Conservation (phyloP, 2,329 filamentous ascomycete genomes). For the Colletotrichum sp. region DNA sequence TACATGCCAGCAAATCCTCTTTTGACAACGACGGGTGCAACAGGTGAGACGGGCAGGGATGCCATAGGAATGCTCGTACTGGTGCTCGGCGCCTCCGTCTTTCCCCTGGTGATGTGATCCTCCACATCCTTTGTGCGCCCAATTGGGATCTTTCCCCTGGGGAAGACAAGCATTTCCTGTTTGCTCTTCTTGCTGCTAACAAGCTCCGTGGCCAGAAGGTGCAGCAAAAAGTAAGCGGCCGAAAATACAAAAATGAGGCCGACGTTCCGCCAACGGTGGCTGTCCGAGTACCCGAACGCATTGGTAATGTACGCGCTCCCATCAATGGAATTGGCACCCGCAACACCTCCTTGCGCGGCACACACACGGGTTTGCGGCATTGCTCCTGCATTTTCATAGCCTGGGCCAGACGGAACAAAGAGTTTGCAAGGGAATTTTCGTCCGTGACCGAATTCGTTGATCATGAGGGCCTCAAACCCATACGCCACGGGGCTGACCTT, state of each 20-base stretch:
- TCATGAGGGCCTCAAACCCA: conserved; percentile 13
- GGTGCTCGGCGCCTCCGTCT: background rate
- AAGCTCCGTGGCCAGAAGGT: conserved; percentile 12
- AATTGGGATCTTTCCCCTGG: background rate
- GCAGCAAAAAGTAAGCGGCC: background rate
- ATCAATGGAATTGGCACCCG: background rate
- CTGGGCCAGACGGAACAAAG: conserved; percentile 6
- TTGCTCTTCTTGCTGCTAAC: conserved; percentile 7
- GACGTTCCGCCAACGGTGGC: conserved; percentile 10
- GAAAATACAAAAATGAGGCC: conserved; percentile 11
- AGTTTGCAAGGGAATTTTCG: conserved; percentile 4
- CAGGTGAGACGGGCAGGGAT: background rate
- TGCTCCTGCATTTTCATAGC: conserved; percentile 21
- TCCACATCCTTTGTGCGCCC: background rate
- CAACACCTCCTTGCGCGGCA: background rate
- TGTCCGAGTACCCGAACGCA: background rate
- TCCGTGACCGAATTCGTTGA: conserved; percentile 14
- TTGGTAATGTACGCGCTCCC: conserved; percentile 2
- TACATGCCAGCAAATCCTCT: background rate
- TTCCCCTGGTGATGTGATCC: background rate
- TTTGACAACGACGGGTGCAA: background rate
- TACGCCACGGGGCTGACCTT: conserved; percentile 13
- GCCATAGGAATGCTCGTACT: background rate
- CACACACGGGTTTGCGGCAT: background rate
- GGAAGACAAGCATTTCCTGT: conserved; percentile 17